phyloP scores from a whole-genome alignment of 2,329 filamentous ascomycete genomes.

The Fusarium circinatum region DNA sequence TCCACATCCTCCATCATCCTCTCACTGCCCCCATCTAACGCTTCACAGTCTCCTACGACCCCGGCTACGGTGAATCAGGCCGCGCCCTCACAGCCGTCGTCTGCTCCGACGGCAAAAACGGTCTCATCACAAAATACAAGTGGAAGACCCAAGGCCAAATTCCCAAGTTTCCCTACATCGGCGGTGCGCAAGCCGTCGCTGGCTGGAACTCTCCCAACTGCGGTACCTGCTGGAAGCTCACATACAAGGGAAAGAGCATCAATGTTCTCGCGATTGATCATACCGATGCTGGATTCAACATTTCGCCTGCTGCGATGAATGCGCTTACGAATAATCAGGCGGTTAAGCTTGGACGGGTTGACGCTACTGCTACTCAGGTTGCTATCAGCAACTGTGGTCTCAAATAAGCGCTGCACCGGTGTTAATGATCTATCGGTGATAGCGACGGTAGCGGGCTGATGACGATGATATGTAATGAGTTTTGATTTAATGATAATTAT shows the following conservation, averaged over 20 bases:
- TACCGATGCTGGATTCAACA: constrained; percentile 61
- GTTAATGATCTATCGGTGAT: not conserved
- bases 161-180: constrained; percentile 64
- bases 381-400: constrained; percentile 53
- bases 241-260: constrained; percentile 61
- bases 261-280: constrained; percentile 67
- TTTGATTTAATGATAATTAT: not conserved
- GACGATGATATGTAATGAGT: not conserved
- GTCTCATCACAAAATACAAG: constrained; percentile 69
- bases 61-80: constrained; percentile 70
- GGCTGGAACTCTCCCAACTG: constrained; percentile 67
- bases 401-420: not conserved
- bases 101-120: constrained; percentile 75
- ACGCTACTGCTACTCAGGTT: constrained; percentile 60
- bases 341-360: constrained; percentile 60
- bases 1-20: not conserved
- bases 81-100: constrained; percentile 66
- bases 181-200: constrained; percentile 60
- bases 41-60: constrained; percentile 72
- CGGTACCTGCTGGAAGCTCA: constrained; percentile 68
- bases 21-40: not conserved
- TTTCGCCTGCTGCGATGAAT: constrained; percentile 65
- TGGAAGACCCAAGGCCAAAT: constrained; percentile 66
- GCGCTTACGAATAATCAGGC: constrained; percentile 63
- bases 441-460: not conserved